Evolutionary conservation across 805 yeast genomes (phyloP).

Genomic region (Monosporozyma yasuniensis): DNA sequence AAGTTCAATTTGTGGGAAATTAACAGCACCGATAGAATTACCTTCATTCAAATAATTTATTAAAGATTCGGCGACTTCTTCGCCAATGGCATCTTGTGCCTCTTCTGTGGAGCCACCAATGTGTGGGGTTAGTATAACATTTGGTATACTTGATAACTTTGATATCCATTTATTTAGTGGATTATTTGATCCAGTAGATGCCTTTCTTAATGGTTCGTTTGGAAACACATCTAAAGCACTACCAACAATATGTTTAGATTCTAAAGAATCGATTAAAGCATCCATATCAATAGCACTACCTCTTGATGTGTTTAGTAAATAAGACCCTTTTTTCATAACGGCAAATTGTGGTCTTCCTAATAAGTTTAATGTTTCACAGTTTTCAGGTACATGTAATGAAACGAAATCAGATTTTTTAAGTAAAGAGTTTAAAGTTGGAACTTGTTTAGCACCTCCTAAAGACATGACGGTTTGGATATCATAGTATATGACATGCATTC

Average conservation of each 20-base stretch:
- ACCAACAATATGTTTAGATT: slow-evolving; percentile 90
- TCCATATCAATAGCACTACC: slow-evolving; percentile 97
- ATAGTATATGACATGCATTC: slow-evolving; percentile 91
- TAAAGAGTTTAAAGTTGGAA: slow-evolving; percentile 71
- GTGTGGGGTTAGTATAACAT: slow-evolving; percentile 90
- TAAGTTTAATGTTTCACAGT: slow-evolving; percentile 84
- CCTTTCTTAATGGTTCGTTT: slow-evolving; percentile 94
- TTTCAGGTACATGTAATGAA: slow-evolving; percentile 89
- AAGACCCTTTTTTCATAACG: slow-evolving; percentile 93
- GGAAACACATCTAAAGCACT: slow-evolving; percentile 96
- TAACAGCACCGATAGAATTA: slow-evolving; percentile 86
- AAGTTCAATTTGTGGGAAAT: slow-evolving; percentile 95
- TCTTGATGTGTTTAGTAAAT: slow-evolving; percentile 90
- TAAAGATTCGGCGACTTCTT: slow-evolving; percentile 82
- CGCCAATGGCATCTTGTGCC: slow-evolving; percentile 95
- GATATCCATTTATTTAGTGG: slow-evolving; percentile 74
- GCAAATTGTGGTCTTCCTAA: slow-evolving; percentile 85
- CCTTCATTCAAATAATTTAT: slow-evolving; percentile 94
- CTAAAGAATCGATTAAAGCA: slow-evolving; percentile 83
- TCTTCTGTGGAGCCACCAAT: slow-evolving; percentile 99
- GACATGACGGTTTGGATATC: slow-evolving; percentile 92
- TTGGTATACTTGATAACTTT: slow-evolving; percentile 72
- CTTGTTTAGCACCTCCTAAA: slow-evolving; percentile 93
- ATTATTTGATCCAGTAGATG: slow-evolving; percentile 65
- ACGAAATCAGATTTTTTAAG: slow-evolving; percentile 78